Percentiles rank a stretch among this genome's conserved stretches.
Conservation (phyloP, 495 filamentous ascomycete species). For the Podospora bellae-mahoneyi region DNA sequence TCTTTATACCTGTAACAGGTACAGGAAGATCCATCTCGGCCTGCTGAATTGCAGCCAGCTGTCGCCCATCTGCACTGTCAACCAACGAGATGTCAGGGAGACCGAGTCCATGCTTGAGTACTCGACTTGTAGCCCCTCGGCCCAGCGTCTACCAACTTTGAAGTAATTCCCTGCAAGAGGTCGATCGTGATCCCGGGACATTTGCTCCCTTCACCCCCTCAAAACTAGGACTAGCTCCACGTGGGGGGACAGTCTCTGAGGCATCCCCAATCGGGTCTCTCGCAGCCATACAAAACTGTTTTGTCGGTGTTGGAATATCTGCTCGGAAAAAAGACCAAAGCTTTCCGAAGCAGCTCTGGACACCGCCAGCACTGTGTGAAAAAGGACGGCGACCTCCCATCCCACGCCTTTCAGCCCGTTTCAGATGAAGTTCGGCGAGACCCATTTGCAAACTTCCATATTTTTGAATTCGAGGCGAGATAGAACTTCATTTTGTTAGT, state of each 20-base stretch:
- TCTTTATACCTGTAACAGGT: not conserved
- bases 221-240: not conserved
- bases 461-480: not conserved
- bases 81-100: not conserved
- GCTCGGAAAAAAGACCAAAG: not conserved
- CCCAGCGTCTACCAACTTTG: not conserved
- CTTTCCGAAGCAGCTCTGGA: not conserved
- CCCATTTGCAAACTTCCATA: not conserved
- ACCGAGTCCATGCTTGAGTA: not conserved
- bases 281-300: not conserved
- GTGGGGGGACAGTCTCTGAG: not conserved
- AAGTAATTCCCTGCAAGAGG: not conserved
- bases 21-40: not conserved
- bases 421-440: not conserved
- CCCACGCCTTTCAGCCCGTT: not conserved
- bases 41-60: not conserved
- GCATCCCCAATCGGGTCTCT: not conserved
- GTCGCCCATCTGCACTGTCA: not conserved
- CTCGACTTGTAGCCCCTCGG: not conserved
- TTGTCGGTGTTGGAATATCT: not conserved
- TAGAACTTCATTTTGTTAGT: not conserved
- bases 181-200: not conserved
- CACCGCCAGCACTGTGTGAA: not conserved
- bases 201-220: not conserved
- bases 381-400: not conserved